phyloP scores from a whole-genome alignment of 1,284 basidiomycete species.

The Ceratobasidium sp. region DNA sequence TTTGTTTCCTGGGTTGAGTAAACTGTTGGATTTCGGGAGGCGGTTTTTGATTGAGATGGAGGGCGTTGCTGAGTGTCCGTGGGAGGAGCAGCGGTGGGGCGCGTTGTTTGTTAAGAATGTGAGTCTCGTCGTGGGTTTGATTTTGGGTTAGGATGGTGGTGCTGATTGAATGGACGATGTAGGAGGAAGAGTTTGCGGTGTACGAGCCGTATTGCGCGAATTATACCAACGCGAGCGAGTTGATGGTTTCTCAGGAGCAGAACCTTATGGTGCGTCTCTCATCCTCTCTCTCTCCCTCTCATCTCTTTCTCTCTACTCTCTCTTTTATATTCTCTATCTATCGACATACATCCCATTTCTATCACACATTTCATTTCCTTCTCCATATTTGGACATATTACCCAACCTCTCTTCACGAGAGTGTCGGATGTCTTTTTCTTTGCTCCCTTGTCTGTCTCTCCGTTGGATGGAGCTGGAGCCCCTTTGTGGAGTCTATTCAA shows the following conservation, averaged over 20 bases:
- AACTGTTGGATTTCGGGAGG: constrained; percentile 96
- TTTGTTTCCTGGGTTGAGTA: constrained; percentile 95
- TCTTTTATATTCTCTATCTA: too few species aligned
- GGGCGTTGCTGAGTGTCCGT: constrained; percentile 82
- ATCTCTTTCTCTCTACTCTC: constrained; percentile 47
- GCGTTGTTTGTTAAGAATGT: constrained; percentile 83
- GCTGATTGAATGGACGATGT: not conserved
- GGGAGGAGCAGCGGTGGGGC: constrained; percentile 93
- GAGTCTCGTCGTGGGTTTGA: constrained; percentile 62
- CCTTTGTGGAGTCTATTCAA: too few species aligned
- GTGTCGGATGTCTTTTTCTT: not conserved
- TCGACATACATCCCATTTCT: constrained; percentile 45
- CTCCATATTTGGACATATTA: constrained; percentile 18
- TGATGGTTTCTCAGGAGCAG: constrained; percentile 87
- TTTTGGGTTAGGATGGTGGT: constrained; percentile 35
- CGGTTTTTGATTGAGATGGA: constrained; percentile 96
- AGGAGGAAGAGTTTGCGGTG: constrained; percentile 94
- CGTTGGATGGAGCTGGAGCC: too few species aligned
- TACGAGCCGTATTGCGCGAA: constrained; percentile 99
- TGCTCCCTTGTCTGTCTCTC: not conserved
- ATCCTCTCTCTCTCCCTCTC: constrained; percentile 47
- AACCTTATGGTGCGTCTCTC: constrained; percentile 78
- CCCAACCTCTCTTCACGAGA: not conserved
- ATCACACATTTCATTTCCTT: not conserved
- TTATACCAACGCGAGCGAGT: constrained; percentile 87